Base-by-base conservation (phyloP, 805 yeast genomes). In the Candida ficus region DNA sequence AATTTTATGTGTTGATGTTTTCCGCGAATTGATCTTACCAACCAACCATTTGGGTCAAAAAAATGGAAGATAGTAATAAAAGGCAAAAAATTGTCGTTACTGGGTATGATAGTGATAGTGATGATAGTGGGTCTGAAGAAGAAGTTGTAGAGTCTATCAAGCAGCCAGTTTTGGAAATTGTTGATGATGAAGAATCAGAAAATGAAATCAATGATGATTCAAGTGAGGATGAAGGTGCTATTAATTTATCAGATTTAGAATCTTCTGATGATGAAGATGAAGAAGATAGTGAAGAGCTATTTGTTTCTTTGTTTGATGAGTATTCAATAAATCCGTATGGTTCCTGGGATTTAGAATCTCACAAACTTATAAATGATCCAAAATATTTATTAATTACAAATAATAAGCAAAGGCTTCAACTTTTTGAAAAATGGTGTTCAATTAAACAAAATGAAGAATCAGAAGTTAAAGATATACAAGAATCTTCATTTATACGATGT, bases 401-500 rank as follows among this genome's bases (percentile, higher is more conserved):
- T 20, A 63, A 67, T 30, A 45, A 53, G 16, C 50, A 52, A 8
- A 57, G 80, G 27, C 61, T 59, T 37, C 60, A 53, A 1, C 48
- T 67, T 2, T 78, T 70, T 50, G 70, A 72, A 32, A 52, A 59
- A 21, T 78, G 84, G 83, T 56, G 68, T 42, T 44, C n/a, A n/a
- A n/a, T n/a, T n/a, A n/a, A n/a, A n/a, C n/a, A n/a, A n/a, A n/a
- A n/a, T n/a, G n/a, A n/a, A n/a, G n/a, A n/a, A n/a, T n/a, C n/a
- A n/a, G 19, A 31, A 34, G 23, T 27, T 39, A 35, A 21, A 46
- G 33, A 18, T 7, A 13, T 17, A 20, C 22, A 21, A 13, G 45
- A 41, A 9, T 14, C 31, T 5, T 48, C 50, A 10, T 49, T 54
- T 25, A 52, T 48, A 1, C 38, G 47, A 38, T 67, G 52, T 35